Evolutionary conservation across 768 basidiomycete species (phyloP).

Genomic region (Pleurotus giganteus): DNA sequence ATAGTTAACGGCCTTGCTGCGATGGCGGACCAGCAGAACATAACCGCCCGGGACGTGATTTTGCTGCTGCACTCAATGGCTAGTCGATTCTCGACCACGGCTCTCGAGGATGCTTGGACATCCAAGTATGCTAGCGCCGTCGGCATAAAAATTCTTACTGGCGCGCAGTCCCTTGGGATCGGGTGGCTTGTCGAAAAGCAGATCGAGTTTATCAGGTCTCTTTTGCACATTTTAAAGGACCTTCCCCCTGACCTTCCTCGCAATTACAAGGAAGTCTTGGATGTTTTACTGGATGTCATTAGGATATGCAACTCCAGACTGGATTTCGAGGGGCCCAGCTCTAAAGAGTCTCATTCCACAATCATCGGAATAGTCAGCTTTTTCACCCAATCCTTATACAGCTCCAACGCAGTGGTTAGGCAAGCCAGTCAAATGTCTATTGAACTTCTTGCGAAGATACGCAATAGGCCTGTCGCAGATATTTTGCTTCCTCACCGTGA

Average conservation of each 20-base stretch:
- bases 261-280: conserved; percentile 74
- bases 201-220: conserved; percentile 84
- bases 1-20: conserved; percentile 68
- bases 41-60: conserved; percentile 54
- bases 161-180: conserved; percentile 65
- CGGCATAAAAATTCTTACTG: conserved; percentile 80
- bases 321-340: conserved; percentile 43
- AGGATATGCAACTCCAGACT: conserved; percentile 54
- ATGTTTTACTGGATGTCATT: conserved; percentile 70
- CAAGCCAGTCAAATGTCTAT: conserved; percentile 82
- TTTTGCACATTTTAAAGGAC: conserved; percentile 92
- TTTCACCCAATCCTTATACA: conserved; percentile 86
- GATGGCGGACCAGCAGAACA: conserved; percentile 45
- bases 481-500: conserved; percentile 85
- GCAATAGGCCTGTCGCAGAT: conserved; percentile 68
- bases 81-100: conserved; percentile 79
- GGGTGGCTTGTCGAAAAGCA: conserved; percentile 86
- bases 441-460: conserved; percentile 70
- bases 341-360: conserved; percentile 41
- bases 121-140: conserved; percentile 86
- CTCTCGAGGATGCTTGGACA: conserved; percentile 89
- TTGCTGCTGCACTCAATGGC: conserved; percentile 79
- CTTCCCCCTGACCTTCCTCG: conserved; percentile 87
- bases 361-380: conserved; percentile 73
- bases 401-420: conserved; percentile 82